Base-by-base conservation (phyloP, 2,329 filamentous ascomycete genomes). In the Ophiostoma sp. region DNA sequence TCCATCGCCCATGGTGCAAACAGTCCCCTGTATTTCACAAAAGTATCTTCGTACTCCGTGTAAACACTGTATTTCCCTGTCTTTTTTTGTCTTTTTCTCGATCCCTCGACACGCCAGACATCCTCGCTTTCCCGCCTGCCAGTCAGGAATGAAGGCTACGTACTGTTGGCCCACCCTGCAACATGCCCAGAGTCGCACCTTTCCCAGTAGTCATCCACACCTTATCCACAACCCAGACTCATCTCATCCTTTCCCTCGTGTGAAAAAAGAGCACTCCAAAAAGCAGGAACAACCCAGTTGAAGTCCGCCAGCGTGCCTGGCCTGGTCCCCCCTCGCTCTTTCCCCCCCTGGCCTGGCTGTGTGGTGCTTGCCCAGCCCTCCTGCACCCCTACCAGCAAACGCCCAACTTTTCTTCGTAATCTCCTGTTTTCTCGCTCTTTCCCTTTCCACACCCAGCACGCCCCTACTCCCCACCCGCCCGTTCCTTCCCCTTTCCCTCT, bases 161-260 rank as follows among this genome's bases (percentile, higher is more conserved):
- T 50, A 52, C 39, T 28, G n/a, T 39, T 17, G 70, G 55, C 70
- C 59, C 70, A 72, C 70, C n/a, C 59, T 31, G 36, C 28, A 52
- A 72, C 70, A 66, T 36, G 39, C 70, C 59, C 59, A 57, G 68
- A 71, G 70, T 72, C 70, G 70, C 70, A 72, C 70, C 70, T 72
- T 72, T 59, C 70, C 69, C 69, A 71, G 69, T 52, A 71, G 57
- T 52, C 69, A 39, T 71, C 69, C 69, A 71, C 69, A 71, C 57
- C 57, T 22, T 25, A 71, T 71, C 69, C 69, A 71, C 69, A 25
- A 7, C 69, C 57, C 69, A 71, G 39, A 63, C 15, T 45, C 39
- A 57, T 61, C 69, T 39, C 69, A 22, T 48, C 69, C 52, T 48
- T 39, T 59, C 36, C 50, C 69, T 59, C 36, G 50, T 48, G 69